These are phyloP conservation scores for Phytophthora aleatoria DNA, from an alignment of 352 stramenopile species.

Conservation along the genomic window DNA sequence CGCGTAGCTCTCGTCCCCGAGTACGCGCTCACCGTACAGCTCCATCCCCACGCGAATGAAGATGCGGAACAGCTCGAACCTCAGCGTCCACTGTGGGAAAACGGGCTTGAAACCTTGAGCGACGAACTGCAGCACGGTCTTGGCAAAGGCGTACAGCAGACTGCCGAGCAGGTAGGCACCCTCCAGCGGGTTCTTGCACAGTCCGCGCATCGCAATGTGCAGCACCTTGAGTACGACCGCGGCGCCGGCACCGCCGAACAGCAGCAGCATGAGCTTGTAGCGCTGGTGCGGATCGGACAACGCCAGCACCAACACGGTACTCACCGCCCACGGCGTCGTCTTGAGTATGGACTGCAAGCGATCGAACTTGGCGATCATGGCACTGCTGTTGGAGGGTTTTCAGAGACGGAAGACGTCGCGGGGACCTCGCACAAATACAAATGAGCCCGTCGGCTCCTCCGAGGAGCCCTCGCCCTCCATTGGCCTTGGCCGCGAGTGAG, in stretches of 20 bases:
- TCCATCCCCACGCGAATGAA: conserved; percentile 33
- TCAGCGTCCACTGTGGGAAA: conserved; percentile 51
- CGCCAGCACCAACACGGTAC: conserved; percentile 13
- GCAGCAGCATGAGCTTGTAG: conserved; percentile 19
- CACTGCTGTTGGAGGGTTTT: not conserved
- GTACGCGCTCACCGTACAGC: conserved; percentile 32
- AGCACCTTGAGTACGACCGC: conserved; percentile 27
- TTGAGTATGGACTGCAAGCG: conserved; percentile 12
- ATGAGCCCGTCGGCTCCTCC: conserved; percentile 7
- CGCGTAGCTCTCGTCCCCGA: conserved; percentile 31
- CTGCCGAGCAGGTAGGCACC: conserved; percentile 24
- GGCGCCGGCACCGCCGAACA: conserved; percentile 16
- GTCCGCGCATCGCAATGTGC: conserved; percentile 27
- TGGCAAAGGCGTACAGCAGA: conserved; percentile 25
- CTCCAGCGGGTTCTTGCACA: conserved; percentile 37
- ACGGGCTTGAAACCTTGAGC: conserved; percentile 33
- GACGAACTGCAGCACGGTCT: conserved; percentile 24
- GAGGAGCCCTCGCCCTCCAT: conserved; percentile 2
- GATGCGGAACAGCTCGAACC: conserved; percentile 41
- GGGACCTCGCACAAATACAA: conserved; percentile 19
- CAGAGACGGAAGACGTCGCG: conserved; percentile 2
- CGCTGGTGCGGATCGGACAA: conserved; percentile 22
- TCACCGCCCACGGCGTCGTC: conserved; percentile 16
- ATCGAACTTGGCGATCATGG: conserved; percentile 21
- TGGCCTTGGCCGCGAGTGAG: not conserved